Percentiles rank a stretch among this genome's conserved stretches.
phyloP scores from a whole-genome alignment of 371 early-diverging fungal genomes.

The Mucor saturninus region DNA sequence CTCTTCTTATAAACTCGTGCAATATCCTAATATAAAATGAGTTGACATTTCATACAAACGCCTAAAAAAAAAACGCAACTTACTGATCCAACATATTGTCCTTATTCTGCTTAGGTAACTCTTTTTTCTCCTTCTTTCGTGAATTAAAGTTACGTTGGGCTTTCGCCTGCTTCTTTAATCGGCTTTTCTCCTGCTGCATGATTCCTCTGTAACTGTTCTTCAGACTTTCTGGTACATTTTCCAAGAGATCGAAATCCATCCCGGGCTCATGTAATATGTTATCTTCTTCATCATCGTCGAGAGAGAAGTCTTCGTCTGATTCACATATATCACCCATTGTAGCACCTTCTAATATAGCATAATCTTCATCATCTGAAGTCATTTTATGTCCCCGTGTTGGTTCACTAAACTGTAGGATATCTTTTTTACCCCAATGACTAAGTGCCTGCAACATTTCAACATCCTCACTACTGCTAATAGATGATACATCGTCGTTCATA shows the following conservation, averaged over 20 bases:
- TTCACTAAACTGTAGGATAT: slow-evolving; percentile 6
- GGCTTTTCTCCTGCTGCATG: slow-evolving; percentile 3
- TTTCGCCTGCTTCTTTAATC: slow-evolving; percentile 9
- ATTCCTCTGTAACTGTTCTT: slow-evolving; percentile 14
- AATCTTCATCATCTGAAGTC: slow-evolving; percentile 2
- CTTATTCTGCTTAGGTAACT: background rate
- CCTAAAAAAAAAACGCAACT: background rate
- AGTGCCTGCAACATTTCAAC: slow-evolving; percentile 7
- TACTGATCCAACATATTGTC: slow-evolving; percentile 16
- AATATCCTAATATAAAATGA: slow-evolving; percentile 10
- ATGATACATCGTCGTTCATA: slow-evolving; percentile 10
- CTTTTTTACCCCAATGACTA: slow-evolving; percentile 15
- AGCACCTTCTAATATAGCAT: slow-evolving; percentile 5
- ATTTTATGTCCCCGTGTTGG: background rate
- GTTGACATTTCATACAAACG: no score
- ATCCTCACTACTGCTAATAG: slow-evolving; percentile 32
- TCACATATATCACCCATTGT: slow-evolving; percentile 11
- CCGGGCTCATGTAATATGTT: background rate
- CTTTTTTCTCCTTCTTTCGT: background rate
- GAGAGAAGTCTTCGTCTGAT: background rate
- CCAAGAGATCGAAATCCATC: background rate
- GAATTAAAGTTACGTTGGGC: slow-evolving; percentile 4
- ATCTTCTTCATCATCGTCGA: slow-evolving; percentile 9
- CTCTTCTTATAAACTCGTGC: slow-evolving; percentile 15
- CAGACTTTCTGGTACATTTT: slow-evolving; percentile 12